Percentiles rank a stretch among this genome's conserved stretches.
Evolutionary conservation across 805 yeast genomes (phyloP).

Genomic region (Alloascoidea hylecoeti): DNA sequence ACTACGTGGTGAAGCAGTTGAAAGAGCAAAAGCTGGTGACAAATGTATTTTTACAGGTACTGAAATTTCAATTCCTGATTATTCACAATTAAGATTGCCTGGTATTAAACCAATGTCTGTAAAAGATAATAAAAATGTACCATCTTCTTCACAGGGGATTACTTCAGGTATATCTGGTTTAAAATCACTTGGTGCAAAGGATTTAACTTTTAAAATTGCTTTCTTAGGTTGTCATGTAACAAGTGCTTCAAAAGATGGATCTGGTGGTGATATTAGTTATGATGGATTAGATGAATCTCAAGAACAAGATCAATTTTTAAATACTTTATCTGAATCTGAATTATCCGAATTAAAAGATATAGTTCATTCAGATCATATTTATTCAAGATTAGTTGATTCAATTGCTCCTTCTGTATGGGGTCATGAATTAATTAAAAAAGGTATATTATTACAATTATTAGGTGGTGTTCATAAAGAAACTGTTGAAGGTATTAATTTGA

Average conservation of each 20-base stretch:
- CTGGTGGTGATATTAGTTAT: conserved; percentile 20
- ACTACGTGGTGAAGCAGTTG: conserved; percentile 87
- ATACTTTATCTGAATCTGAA: conserved; percentile 67
- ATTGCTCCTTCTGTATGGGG: conserved; percentile 96
- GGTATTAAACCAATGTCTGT: conserved; percentile 83
- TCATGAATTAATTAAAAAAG: conserved; percentile 88
- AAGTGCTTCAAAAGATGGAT: conserved; percentile 20
- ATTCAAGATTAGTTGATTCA: conserved; percentile 72
- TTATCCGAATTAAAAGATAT: conserved; percentile 73
- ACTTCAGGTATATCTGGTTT: conserved; percentile 84
- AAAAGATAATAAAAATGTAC: conserved; percentile 45
- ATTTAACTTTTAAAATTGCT: conserved; percentile 81
- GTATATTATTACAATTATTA: conserved; percentile 71
- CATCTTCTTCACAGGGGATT: conserved; percentile 49
- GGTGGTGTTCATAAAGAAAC: conserved; percentile 96
- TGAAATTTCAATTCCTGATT: conserved; percentile 89
- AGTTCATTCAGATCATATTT: conserved; percentile 82
- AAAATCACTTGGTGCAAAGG: conserved; percentile 85
- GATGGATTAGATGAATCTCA: conserved; percentile 37
- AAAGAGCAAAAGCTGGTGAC: conserved; percentile 95
- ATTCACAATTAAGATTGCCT: conserved; percentile 85
- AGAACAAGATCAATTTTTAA: conserved; percentile 72
- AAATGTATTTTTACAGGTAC: conserved; percentile 89
- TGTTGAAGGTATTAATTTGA: conserved; percentile 81
- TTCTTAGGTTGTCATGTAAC: conserved; percentile 90